These are phyloP conservation scores for Sclerospora graminicola DNA, from an alignment of 352 stramenopile genomes.

Conservation along the genomic window DNA sequence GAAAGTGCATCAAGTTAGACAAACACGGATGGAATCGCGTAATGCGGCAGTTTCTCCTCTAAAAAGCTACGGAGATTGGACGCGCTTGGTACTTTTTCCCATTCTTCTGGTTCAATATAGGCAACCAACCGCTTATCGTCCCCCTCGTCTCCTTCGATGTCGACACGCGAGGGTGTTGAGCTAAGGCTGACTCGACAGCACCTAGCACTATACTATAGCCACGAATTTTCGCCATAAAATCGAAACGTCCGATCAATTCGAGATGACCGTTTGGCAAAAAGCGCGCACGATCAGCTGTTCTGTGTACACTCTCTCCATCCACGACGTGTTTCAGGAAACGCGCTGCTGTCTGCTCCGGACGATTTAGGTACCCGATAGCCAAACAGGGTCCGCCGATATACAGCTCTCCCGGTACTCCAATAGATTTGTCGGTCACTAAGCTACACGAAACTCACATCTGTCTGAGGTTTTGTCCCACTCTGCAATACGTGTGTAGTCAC, in stretches of 20 bases:
- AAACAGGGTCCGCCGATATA: conserved; percentile 82
- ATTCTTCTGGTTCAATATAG: too few relatives aligned
- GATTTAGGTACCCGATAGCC: conserved; percentile 78
- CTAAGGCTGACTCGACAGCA: too few relatives aligned
- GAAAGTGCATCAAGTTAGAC: conserved; percentile 71
- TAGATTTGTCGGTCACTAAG: too few relatives aligned
- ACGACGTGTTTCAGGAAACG: conserved; percentile 61
- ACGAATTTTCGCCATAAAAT: conserved; percentile 95
- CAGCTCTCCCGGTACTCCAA: conserved; percentile 67
- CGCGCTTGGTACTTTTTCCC: too few relatives aligned
- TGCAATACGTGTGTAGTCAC: too few relatives aligned
- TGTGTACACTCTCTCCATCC: conserved; percentile 79
- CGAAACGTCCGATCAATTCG: conserved; percentile 88
- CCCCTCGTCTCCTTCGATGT: conserved; percentile 80
- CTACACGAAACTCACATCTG: too few relatives aligned
- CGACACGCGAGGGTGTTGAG: conserved; percentile 71
- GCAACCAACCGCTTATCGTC: too few relatives aligned
- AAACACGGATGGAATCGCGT: conserved; percentile 74
- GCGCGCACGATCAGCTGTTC: conserved; percentile 86
- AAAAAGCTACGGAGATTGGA: too few relatives aligned
- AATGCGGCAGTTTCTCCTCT: too few relatives aligned
- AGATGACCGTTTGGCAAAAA: conserved; percentile 88
- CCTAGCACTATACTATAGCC: conserved; percentile 92
- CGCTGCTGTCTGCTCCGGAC: too few relatives aligned
- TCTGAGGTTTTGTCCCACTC: too few relatives aligned